phyloP scores from a whole-genome alignment of 352 stramenopile genomes.

The Sclerospora graminicola region DNA sequence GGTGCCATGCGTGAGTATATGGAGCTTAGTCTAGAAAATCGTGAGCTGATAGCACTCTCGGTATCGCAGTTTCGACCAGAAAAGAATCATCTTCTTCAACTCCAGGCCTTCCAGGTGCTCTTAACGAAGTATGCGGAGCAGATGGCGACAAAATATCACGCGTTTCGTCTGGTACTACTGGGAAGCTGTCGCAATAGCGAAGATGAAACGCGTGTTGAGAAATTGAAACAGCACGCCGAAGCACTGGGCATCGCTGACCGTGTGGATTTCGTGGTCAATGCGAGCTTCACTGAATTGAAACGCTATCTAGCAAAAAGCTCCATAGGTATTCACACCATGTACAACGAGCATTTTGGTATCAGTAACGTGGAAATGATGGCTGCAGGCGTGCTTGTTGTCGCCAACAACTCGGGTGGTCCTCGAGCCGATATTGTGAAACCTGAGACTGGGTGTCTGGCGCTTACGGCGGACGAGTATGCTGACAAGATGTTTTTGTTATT shows the following conservation, averaged over 20 bases:
- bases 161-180: slow-evolving; percentile 92
- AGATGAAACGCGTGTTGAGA: slow-evolving; percentile 86
- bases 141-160: slow-evolving; percentile 29
- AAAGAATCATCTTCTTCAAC: slow-evolving; percentile 96
- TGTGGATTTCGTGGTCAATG: slow-evolving; percentile 94
- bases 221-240: slow-evolving; percentile 69
- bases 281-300: slow-evolving; percentile 89
- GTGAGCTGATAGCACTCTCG: slow-evolving; percentile 85
- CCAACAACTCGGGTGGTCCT: slow-evolving; percentile 96
- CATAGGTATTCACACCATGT: slow-evolving; percentile 99
- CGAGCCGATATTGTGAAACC: slow-evolving; percentile 88
- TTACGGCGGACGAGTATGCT: slow-evolving; percentile 85
- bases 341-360: slow-evolving; percentile 99
- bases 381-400: slow-evolving; percentile 91
- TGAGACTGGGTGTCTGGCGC: slow-evolving; percentile 72
- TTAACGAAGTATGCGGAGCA: slow-evolving; percentile 32
- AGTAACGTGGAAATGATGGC: slow-evolving; percentile 99
- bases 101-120: slow-evolving; percentile 80
- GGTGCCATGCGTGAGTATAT: slow-evolving; percentile 81
- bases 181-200: slow-evolving; percentile 93
- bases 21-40: slow-evolving; percentile 36
- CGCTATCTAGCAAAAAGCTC: slow-evolving; percentile 70
- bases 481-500: slow-evolving; percentile 62
- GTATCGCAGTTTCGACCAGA: slow-evolving; percentile 98
- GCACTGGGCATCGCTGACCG: slow-evolving; percentile 61